A percentile compares a stretch with the other conserved stretches of the same genome.
phyloP scores from a whole-genome alignment of 257 asterid species.

The Anisodus tanguticus region DNA sequence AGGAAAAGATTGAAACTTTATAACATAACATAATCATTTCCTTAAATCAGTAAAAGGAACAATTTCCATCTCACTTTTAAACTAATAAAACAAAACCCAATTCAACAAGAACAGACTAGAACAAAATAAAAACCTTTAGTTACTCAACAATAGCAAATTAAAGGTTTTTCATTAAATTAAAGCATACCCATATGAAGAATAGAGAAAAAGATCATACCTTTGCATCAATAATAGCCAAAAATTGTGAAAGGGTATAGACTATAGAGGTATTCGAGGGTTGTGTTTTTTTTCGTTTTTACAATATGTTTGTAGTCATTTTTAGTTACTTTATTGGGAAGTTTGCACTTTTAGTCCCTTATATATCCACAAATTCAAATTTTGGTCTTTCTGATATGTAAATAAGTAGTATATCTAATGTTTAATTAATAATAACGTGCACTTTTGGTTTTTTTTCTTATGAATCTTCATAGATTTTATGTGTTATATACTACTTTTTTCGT shows the following conservation, averaged over 20 bases:
- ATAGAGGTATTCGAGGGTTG: not conserved
- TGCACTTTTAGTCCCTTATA: too few species aligned
- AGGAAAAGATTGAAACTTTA: not conserved
- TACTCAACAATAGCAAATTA: not conserved
- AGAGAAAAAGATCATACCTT: constrained; percentile 22
- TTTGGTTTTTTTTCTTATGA: too few species aligned
- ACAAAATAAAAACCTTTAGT: not conserved
- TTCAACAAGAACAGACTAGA: not conserved
- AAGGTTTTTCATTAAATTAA: not conserved
- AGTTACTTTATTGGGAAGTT: too few species aligned
- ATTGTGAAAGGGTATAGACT: not conserved
- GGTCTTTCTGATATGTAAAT: too few species aligned
- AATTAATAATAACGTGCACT: too few species aligned
- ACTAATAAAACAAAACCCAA: not conserved
- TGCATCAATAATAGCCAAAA: not conserved
- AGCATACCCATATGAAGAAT: not conserved
- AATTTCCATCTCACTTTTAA: not conserved
- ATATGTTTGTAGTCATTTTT: too few species aligned
- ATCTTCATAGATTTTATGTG: too few species aligned
- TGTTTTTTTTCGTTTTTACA: too few species aligned
- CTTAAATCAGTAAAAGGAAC: not conserved
- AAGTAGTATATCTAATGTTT: too few species aligned
- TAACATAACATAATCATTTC: not conserved
- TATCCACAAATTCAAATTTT: too few species aligned
- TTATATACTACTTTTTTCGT: too few species aligned